Evolutionary conservation across 495 filamentous ascomycete genomes (phyloP), one percentile per base, ranked within the genome.

Genomic region (Penicillium cinerascens): DNA sequence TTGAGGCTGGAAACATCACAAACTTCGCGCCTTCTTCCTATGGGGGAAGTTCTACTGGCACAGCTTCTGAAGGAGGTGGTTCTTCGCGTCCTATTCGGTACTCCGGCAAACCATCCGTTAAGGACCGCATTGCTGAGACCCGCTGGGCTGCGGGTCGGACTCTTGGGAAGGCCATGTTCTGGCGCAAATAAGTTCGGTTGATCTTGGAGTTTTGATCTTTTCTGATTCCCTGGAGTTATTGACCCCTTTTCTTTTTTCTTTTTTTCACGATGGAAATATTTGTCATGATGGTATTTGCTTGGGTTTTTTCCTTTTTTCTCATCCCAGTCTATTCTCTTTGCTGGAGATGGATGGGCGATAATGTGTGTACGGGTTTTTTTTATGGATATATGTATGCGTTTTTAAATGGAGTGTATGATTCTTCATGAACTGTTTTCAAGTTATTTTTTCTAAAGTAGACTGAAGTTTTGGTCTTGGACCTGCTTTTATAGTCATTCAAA

Each of bases 1-100:
- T 78, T 65, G 68, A 75, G 16, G 74, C 74, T 0, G 74, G 74
- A 0, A 74, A 74, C 43, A 67, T 77, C 26, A 59, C 64, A 2
- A 56, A 58, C 40, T 68, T 69, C 5, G 60, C 61, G 1, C 63
- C 63, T 1, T 61, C 58, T 18, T 52, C 58, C 20, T 29, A 44
- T 45, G 47, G 55, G 5, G 68, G 67, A 13, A 49, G 59, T 18
- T 39, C 37, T 17, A 17, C 37, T 0, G 37, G 29, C 11, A 33
- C 29, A 5, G 47, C 52, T 21, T 61, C 67, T 2, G 71, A 70
- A 25, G 33, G 56, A 0, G 54, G 62, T 9, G 52, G 51, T 3
- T 42, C 58, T 1, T 49, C 56, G 6, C 60, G 56, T 9, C 65
- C 65, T 3, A 61, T 68, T 13, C 61, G 60, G 18, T 76, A 75